Conservation (phyloP, 495 filamentous ascomycete species). For the Clavariopsis aquatica region DNA sequence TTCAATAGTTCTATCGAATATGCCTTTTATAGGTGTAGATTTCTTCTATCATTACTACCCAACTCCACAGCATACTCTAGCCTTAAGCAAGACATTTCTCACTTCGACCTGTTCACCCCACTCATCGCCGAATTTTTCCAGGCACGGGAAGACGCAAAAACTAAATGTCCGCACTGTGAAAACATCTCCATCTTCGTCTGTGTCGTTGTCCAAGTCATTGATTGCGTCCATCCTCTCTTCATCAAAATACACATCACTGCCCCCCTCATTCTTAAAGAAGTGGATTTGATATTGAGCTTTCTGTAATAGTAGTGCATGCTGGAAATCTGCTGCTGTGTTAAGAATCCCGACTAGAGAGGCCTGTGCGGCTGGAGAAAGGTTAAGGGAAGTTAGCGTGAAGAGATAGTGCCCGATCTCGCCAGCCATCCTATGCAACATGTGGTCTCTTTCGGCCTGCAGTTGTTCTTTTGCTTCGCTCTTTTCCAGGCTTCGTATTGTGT, state of each 20-base stretch:
- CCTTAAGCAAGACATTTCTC: constrained; percentile 40
- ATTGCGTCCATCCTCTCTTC: constrained; percentile 26
- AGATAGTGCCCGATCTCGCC: constrained; percentile 15
- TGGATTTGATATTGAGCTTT: constrained; percentile 29
- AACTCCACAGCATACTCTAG: constrained; percentile 38
- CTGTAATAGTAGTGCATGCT: constrained; percentile 26
- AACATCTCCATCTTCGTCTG: constrained; percentile 32
- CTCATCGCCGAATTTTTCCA: constrained; percentile 43
- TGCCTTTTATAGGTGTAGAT: too few species aligned
- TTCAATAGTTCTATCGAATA: too few species aligned
- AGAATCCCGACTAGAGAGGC: constrained; percentile 22
- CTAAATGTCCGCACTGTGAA: constrained; percentile 18
- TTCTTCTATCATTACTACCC: constrained; percentile 7
- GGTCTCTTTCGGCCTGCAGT: constrained; percentile 16
- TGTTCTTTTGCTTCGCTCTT: constrained; percentile 14
- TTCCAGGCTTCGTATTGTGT: constrained; percentile 25
- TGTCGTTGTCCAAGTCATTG: constrained; percentile 26
- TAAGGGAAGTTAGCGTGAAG: constrained; percentile 19
- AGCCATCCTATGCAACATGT: constrained; percentile 17
- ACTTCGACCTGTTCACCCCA: constrained; percentile 37
- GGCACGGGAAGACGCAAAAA: constrained; percentile 41
- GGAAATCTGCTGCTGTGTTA: constrained; percentile 25
- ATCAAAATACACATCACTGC: constrained; percentile 18
- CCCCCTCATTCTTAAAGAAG: constrained; percentile 10
- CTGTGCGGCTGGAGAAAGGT: constrained; percentile 5